Conservation (phyloP, 2,329 filamentous ascomycete genomes). For the Chrysosporium keratinophilum region DNA sequence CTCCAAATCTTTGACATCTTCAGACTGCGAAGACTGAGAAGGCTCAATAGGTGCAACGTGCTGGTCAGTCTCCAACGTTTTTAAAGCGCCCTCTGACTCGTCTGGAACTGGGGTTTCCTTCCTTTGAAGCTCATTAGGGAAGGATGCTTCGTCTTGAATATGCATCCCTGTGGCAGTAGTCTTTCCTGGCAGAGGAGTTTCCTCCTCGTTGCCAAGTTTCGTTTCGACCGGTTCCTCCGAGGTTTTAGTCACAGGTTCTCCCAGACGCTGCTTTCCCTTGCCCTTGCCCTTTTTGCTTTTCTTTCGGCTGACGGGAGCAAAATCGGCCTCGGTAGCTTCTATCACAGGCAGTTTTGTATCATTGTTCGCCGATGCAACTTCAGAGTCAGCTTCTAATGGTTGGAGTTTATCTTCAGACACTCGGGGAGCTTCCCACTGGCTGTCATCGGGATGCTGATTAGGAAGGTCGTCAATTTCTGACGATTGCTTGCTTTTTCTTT, state of each 20-base stretch:
- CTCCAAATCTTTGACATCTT: not conserved
- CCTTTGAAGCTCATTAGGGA: too few relatives aligned
- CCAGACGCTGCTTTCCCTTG: not conserved
- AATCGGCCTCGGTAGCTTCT: not conserved
- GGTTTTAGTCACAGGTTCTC: not conserved
- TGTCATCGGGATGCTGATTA: not conserved
- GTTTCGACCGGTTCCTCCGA: not conserved
- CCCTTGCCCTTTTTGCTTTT: constrained; percentile 11
- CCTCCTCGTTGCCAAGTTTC: not conserved
- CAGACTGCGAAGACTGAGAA: not conserved
- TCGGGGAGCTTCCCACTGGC: not conserved
- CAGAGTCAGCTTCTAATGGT: not conserved
- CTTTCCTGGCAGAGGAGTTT: not conserved
- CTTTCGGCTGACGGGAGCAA: not conserved
- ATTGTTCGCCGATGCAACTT: not conserved
- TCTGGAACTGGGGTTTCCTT: not conserved
- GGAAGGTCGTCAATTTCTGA: not conserved
- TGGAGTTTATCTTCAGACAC: not conserved
- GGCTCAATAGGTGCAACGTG: not conserved
- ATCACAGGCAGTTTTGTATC: not conserved
- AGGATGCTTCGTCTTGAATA: too few relatives aligned
- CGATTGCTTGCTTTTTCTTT: not conserved
- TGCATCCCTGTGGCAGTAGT: too few relatives aligned
- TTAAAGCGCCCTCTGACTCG: not conserved
- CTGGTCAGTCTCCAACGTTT: not conserved